Percentiles rank a stretch among this genome's conserved stretches.
Conservation (phyloP, 805 yeast genomes). For the Saccharomycopsis sp. region DNA sequence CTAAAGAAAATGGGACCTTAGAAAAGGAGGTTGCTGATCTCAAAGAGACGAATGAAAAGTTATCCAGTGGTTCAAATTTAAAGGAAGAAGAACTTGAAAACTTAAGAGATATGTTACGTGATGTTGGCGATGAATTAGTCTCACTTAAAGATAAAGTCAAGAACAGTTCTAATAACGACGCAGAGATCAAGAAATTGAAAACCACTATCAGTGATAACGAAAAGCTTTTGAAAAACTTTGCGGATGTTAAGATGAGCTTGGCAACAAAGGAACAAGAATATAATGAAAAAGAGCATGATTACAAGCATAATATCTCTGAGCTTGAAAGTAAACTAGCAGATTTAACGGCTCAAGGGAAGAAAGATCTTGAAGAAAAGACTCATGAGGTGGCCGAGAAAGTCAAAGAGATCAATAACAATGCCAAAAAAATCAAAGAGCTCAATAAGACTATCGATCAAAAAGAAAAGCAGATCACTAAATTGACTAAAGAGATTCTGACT, state of each 20-base stretch:
- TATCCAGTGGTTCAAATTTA: constrained; percentile 12
- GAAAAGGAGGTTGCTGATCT: constrained; percentile 4
- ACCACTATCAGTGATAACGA: constrained; percentile 21
- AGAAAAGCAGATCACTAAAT: constrained; percentile 24
- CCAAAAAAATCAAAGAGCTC: constrained; percentile 36
- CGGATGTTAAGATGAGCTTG: constrained; percentile 18
- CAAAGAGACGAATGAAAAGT: constrained; percentile 1
- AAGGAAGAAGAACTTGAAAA: constrained; percentile 60
- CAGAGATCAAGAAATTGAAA: constrained; percentile 18
- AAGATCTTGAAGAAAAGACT: constrained; percentile 33
- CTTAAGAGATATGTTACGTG: constrained; percentile 67
- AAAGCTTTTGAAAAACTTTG: constrained; percentile 14
- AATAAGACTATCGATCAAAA: constrained; percentile 23
- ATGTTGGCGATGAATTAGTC: constrained; percentile 75
- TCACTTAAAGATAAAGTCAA: constrained; percentile 57
- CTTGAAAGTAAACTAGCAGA: constrained; percentile 26
- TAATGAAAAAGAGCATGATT: constrained; percentile 18
- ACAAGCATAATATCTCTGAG: constrained; percentile 19
- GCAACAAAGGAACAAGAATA: constrained; percentile 16
- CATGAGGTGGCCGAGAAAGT: constrained; percentile 20
- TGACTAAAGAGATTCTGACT: constrained; percentile 26
- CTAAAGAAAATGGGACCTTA: constrained; percentile 3
- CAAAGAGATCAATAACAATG: constrained; percentile 19
- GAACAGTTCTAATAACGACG: constrained; percentile 16
- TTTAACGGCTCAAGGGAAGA: constrained; percentile 27